A percentile compares a stretch with the other conserved stretches of the same genome.
Evolutionary conservation across 2,329 filamentous ascomycete genomes (phyloP).

Genomic region (Graphilbum sp.): DNA sequence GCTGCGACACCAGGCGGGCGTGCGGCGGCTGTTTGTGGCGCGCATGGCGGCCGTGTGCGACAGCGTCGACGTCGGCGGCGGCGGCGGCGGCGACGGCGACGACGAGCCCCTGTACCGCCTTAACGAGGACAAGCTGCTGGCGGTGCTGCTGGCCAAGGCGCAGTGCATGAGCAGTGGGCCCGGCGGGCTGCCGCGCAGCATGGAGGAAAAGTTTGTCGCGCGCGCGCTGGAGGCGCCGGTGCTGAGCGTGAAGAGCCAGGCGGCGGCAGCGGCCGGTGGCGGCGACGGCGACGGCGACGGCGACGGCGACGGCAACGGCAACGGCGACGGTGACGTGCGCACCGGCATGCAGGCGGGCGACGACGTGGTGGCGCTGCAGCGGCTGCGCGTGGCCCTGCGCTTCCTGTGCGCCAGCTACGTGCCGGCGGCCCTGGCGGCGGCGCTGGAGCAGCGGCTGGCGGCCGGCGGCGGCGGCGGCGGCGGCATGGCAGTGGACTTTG

Average conservation of each 20-base stretch:
- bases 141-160: slow-evolving; percentile 55
- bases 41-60: slow-evolving; percentile 63
- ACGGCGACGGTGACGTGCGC: slow-evolving; percentile 4
- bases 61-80: slow-evolving; percentile 61
- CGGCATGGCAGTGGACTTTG: slow-evolving; percentile 39
- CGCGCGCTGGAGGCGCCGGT: slow-evolving; percentile 64
- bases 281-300: slow-evolving; percentile 5
- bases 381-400: slow-evolving; percentile 44
- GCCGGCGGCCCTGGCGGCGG: slow-evolving; percentile 22
- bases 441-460: slow-evolving; percentile 25
- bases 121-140: slow-evolving; percentile 52
- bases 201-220: slow-evolving; percentile 74
- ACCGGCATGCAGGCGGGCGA: slow-evolving; percentile 28
- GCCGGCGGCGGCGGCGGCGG: slow-evolving; percentile 9
- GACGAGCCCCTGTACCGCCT: slow-evolving; percentile 77
- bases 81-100: slow-evolving; percentile 68
- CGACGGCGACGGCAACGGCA: slow-evolving; percentile 4
- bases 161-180: slow-evolving; percentile 39
- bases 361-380: slow-evolving; percentile 41
- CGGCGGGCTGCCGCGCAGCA: slow-evolving; percentile 50
- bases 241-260: slow-evolving; percentile 35
- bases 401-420: slow-evolving; percentile 51
- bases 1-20: slow-evolving; percentile 26
- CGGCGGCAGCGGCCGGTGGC: slow-evolving; percentile 16
- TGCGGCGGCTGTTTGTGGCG: slow-evolving; percentile 37